Conservation (phyloP, 306 rosid species). For the Gillenia trifoliata region DNA sequence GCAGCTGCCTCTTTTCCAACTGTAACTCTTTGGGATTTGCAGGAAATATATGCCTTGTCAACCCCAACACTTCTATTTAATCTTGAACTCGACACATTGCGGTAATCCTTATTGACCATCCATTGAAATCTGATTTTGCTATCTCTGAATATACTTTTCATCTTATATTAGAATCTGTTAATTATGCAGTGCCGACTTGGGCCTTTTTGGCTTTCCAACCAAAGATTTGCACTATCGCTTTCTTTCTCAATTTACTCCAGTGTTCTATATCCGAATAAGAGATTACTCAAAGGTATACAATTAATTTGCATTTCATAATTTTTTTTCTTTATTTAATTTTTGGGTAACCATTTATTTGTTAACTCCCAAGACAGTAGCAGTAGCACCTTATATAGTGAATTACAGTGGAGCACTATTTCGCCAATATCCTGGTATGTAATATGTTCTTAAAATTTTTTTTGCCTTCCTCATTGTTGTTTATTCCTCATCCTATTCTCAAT, state of each 20-base stretch:
- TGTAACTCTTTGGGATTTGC: slow-evolving; percentile 36
- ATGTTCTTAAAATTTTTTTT: not conserved
- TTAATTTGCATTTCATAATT: not conserved
- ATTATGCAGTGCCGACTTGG: slow-evolving; percentile 94
- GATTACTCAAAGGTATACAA: slow-evolving; percentile 82
- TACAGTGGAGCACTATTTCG: slow-evolving; percentile 95
- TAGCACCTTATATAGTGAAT: slow-evolving; percentile 84
- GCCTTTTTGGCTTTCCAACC: slow-evolving; percentile 81
- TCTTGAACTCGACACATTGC: slow-evolving; percentile 91
- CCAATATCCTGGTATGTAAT: slow-evolving; percentile 78
- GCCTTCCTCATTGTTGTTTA: not conserved
- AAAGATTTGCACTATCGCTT: slow-evolving; percentile 92
- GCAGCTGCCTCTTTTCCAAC: slow-evolving; percentile 9
- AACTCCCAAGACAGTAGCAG: slow-evolving; percentile 69
- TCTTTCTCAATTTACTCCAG: slow-evolving; percentile 90
- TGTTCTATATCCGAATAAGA: slow-evolving; percentile 83
- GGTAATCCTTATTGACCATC: slow-evolving; percentile 41
- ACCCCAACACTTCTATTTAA: slow-evolving; percentile 80
- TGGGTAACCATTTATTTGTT: slow-evolving; percentile 21
- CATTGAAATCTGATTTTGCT: slow-evolving; percentile 14
- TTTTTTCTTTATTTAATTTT: slow-evolving; percentile 16
- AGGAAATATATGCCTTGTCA: slow-evolving; percentile 80
- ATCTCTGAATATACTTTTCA: slow-evolving; percentile 11
- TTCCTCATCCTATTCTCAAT: not conserved
- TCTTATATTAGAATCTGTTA: slow-evolving; percentile 31